These are phyloP conservation scores for Suhomyces bribrorum DNA, from an alignment of 1,139 yeast genomes.

Conservation along the genomic window DNA sequence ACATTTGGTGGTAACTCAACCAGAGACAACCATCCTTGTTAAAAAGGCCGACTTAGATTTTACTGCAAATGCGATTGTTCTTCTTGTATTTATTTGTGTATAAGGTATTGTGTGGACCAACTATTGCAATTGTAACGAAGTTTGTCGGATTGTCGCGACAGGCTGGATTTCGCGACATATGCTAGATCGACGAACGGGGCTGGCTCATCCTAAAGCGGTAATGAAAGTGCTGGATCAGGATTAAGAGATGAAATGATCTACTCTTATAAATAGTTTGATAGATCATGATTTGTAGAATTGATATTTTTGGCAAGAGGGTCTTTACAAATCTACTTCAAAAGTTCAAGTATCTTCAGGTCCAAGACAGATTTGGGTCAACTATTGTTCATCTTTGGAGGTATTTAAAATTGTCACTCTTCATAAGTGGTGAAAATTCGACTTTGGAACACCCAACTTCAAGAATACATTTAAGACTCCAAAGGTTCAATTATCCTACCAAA, in stretches of 20 bases:
- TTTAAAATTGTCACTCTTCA: not conserved
- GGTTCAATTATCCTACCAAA: not conserved
- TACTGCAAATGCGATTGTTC: too few species aligned
- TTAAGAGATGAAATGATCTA: constrained; percentile 3
- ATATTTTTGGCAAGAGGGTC: constrained; percentile 1
- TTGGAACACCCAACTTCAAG: not conserved
- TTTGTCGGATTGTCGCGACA: constrained; percentile 6
- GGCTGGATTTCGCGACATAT: constrained; percentile 10
- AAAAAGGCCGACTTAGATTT: too few species aligned
- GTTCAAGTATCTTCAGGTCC: too few species aligned
- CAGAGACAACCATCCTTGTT: too few species aligned
- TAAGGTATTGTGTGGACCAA: not conserved
- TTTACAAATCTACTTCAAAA: not conserved
- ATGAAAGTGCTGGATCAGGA: constrained; percentile 15
- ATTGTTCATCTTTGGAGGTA: not conserved
- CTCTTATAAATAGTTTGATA: constrained; percentile 10
- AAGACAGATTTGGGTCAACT: too few species aligned
- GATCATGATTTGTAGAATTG: constrained; percentile 3
- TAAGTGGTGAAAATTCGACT: not conserved
- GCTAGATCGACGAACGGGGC: constrained; percentile 12
- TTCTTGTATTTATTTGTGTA: not conserved
- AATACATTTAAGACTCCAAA: not conserved
- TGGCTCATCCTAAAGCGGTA: constrained; percentile 13
- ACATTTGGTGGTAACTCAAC: not conserved
- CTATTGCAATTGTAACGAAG: not conserved